phyloP scores from a whole-genome alignment of 768 basidiomycete species.

The Rubroboletus satanas region DNA sequence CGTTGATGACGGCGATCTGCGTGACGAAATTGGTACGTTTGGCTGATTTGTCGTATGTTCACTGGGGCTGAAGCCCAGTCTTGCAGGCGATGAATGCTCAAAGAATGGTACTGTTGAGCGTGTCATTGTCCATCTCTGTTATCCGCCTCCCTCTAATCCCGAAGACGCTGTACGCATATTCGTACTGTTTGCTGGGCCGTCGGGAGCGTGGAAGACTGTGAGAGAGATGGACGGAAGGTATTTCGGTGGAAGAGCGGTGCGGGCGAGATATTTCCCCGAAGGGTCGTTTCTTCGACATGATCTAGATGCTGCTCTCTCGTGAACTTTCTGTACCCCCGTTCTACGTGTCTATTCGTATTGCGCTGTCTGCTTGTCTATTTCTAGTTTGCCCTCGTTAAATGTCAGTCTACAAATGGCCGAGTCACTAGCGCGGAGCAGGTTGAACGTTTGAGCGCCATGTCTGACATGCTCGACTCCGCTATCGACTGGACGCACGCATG shows the following conservation, averaged over 20 bases:
- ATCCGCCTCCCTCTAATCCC: slow-evolving; percentile 59
- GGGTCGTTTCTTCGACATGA: slow-evolving; percentile 44
- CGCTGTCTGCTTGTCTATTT: neutral
- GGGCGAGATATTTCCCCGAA: slow-evolving; percentile 81
- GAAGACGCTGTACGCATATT: slow-evolving; percentile 92
- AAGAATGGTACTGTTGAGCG: slow-evolving; percentile 92
- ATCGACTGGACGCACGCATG: neutral
- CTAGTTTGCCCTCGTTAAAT: neutral
- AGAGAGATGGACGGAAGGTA: slow-evolving; percentile 89
- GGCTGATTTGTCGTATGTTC: neutral
- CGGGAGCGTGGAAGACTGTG: slow-evolving; percentile 94
- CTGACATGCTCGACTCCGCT: neutral
- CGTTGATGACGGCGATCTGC: slow-evolving; percentile 76
- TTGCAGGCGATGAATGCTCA: slow-evolving; percentile 80
- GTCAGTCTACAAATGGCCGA: neutral
- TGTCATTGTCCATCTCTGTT: slow-evolving; percentile 75
- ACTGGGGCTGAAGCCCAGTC: neutral
- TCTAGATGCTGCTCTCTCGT: slow-evolving; percentile 41
- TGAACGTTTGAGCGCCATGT: neutral
- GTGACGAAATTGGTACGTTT: slow-evolving; percentile 79
- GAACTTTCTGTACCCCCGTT: neutral
- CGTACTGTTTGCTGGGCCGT: slow-evolving; percentile 86
- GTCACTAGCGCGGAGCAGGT: neutral
- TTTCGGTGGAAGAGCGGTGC: slow-evolving; percentile 82
- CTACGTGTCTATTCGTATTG: neutral